Evolutionary conservation across 1,284 basidiomycete genomes (phyloP).

Genomic region (Ceratobasidium papillatum): DNA sequence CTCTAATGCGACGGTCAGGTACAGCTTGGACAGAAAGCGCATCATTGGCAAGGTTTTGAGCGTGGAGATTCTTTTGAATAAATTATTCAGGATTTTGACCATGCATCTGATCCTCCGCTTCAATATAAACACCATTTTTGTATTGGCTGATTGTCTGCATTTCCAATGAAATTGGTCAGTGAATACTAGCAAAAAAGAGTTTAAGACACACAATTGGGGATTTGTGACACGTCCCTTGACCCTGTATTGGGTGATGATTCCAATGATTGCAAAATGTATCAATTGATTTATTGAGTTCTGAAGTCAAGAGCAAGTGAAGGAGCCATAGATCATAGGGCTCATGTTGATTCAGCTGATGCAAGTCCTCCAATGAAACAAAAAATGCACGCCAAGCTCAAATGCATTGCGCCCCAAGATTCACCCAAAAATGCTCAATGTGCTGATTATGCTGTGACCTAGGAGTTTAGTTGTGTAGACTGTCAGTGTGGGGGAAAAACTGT

Average conservation of each 20-base stretch:
- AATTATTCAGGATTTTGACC: background rate
- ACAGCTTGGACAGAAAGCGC: background rate
- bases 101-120: background rate
- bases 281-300: background rate
- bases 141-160: background rate
- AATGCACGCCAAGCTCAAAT: conserved; percentile 11
- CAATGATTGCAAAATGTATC: background rate
- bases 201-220: background rate
- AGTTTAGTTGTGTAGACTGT: background rate
- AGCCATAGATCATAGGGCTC: conserved; percentile 4
- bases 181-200: background rate
- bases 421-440: conserved; percentile 30
- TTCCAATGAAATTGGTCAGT: background rate
- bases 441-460: conserved; percentile 27
- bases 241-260: conserved; percentile 2
- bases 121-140: background rate
- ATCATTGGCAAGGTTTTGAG: background rate
- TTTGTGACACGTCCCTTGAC: background rate
- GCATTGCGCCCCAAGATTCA: conserved; percentile 13
- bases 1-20: background rate
- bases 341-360: background rate
- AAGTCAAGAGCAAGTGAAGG: conserved; percentile 1
- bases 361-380: background rate
- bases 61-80: background rate
- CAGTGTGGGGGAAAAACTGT: no score